A percentile compares a stretch with the other conserved stretches of the same genome.
These are phyloP conservation scores for Hymenoscyphus albidus DNA, from an alignment of 2,329 filamentous ascomycete species.

Conservation along the genomic window DNA sequence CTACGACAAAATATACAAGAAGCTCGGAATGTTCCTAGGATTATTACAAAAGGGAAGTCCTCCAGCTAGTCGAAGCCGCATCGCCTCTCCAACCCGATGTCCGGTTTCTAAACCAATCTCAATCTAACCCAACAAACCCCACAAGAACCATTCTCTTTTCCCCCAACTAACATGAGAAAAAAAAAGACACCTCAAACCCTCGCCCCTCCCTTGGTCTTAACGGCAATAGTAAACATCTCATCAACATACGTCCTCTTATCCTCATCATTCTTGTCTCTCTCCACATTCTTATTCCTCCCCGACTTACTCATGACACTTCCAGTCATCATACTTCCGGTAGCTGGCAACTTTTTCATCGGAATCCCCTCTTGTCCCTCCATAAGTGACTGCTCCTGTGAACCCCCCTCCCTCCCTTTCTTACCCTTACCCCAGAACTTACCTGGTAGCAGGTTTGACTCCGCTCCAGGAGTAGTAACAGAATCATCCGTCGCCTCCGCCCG, in stretches of 20 bases:
- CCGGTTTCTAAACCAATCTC: neutral
- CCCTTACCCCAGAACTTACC: neutral
- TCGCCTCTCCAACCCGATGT: too few relatives aligned
- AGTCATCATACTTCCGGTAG: neutral
- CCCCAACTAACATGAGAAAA: too few relatives aligned
- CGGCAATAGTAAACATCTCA: conserved; percentile 14
- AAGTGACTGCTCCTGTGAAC: neutral
- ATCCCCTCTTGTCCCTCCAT: neutral
- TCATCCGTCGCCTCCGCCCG: neutral
- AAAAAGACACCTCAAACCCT: neutral
- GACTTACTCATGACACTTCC: neutral
- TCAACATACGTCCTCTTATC: conserved; percentile 12
- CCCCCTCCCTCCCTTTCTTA: neutral
- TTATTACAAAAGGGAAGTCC: too few relatives aligned
- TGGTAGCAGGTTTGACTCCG: neutral
- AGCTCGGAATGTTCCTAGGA: too few relatives aligned
- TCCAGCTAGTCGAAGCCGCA: too few relatives aligned
- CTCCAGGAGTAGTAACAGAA: neutral
- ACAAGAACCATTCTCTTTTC: too few relatives aligned
- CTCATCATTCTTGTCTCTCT: neutral
- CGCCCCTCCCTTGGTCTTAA: conserved; percentile 12
- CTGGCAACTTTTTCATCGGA: neutral
- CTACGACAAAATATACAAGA: too few relatives aligned
- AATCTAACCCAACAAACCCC: neutral
- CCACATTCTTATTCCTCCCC: neutral